Evolutionary conservation across 805 yeast genomes (phyloP), one percentile per base, ranked within the genome.

Genomic region (Kuraishia molischiana): DNA sequence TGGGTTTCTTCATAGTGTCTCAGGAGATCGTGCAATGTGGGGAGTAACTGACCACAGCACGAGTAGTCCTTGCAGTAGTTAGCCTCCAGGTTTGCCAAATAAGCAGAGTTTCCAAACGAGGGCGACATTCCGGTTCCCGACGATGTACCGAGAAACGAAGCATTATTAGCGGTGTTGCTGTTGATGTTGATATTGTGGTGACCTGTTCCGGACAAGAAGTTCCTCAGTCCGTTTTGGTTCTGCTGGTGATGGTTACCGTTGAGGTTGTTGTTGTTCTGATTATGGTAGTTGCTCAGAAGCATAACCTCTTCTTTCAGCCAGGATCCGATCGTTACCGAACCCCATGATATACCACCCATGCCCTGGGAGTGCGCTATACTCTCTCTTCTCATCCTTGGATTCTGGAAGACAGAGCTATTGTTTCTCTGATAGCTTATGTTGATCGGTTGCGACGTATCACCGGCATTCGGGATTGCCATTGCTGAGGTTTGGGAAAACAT

Each of bases 281-380:
- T 36, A 22, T 38, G 32, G 29, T 40, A 35, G 26, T 41, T 43
- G 40, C 44, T 49, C 31, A 58, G 69, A 64, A 81, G 72, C 77
- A 83, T 69, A 15, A 83, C 90, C 53, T 90, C 98, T 57, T 90
- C 97, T 53, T 87, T 83, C 19, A 90, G 66, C 98, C 98, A 90
- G 13, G 92, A 79, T 11, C 97, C 97, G 22, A 90, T 87, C 20
- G 95, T 82, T 40, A 89, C 77, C 3, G 95, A 87, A 18, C 97
- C 97, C 96, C 97, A 90, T 6, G 95, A 81, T 24, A 90, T 84
- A 34, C 97, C 98, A 32, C 97, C 97, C 80, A 92, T 85, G 9
- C 97, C 97, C 56, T 86, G 95, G 2, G 95, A 82, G 56, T 90
- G 97, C 22, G 97, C 96, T 41, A 92, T 77, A 41, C 89, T 78